Evolutionary conservation across 129 eudicot genomes (phyloP).

Genomic region (Chrysanthemum lavandulifolium): DNA sequence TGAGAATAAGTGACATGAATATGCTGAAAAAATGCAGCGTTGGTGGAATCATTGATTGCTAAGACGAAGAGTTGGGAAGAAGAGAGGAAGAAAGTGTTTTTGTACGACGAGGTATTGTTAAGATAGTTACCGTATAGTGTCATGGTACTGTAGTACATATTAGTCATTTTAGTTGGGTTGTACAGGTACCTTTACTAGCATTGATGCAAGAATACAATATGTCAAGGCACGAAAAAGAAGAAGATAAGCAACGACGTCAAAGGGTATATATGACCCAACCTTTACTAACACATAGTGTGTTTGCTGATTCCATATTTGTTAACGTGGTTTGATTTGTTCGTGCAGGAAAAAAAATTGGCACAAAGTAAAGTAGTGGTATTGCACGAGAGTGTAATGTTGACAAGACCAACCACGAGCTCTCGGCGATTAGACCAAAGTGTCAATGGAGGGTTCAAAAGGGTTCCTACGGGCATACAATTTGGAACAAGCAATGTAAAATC

Average conservation of each 20-base stretch:
- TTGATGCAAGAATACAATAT: conserved; percentile 79
- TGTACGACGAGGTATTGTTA: conserved; percentile 71
- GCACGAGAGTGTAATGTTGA: conserved; percentile 40
- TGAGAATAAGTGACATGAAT: not conserved
- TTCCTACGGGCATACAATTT: conserved; percentile 41
- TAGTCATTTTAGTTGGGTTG: not conserved
- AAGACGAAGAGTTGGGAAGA: conserved; percentile 84
- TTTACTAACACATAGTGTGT: too few relatives aligned
- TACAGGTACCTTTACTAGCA: conserved; percentile 71
- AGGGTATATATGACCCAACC: too few relatives aligned
- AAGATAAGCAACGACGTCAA: conserved; percentile 67
- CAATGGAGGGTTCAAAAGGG: conserved; percentile 52
- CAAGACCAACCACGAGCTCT: conserved; percentile 73
- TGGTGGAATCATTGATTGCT: conserved; percentile 62
- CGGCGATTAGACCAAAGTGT: conserved; percentile 49
- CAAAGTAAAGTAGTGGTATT: conserved; percentile 44
- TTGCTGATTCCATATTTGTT: too few relatives aligned
- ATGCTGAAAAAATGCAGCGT: conserved; percentile 37
- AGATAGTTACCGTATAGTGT: conserved; percentile 9
- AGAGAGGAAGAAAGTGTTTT: conserved; percentile 71
- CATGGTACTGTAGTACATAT: not conserved
- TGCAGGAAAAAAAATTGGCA: conserved; percentile 71
- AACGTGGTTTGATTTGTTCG: too few relatives aligned
- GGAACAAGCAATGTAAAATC: conserved; percentile 34
- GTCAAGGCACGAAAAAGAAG: conserved; percentile 66